Evolutionary conservation across 257 asterid genomes (phyloP).

Genomic region (Solanum appendiculatum): DNA sequence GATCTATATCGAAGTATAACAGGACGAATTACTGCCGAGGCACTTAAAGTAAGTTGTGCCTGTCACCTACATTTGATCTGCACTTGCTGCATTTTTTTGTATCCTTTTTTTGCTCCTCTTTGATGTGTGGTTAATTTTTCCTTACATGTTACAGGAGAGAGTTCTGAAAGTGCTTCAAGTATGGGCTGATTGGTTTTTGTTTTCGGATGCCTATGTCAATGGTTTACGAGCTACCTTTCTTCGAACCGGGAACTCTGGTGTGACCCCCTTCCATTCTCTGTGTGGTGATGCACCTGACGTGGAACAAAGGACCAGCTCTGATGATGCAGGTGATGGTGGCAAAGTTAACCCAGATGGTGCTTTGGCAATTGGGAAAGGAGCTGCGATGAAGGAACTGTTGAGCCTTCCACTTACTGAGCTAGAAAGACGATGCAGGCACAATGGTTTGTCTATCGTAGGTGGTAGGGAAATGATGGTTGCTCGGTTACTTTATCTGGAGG

Average conservation of each 20-base stretch:
- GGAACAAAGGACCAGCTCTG: constrained; percentile 47
- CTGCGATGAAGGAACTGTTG: constrained; percentile 73
- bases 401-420: constrained; percentile 69
- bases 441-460: constrained; percentile 81
- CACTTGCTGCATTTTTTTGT: background rate
- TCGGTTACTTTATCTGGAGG: constrained; percentile 80
- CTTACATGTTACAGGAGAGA: constrained; percentile 50
- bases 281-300: constrained; percentile 90
- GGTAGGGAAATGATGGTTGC: constrained; percentile 96
- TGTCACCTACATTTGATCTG: background rate
- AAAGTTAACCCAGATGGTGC: constrained; percentile 74
- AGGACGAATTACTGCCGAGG: constrained; percentile 93
- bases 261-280: constrained; percentile 68
- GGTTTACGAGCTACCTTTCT: constrained; percentile 91
- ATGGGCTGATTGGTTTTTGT: constrained; percentile 95
- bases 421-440: constrained; percentile 88
- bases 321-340: constrained; percentile 31
- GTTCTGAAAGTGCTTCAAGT: constrained; percentile 90
- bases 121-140: constrained; percentile 8
- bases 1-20: constrained; percentile 90
- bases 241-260: constrained; percentile 77
- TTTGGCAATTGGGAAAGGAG: constrained; percentile 89
- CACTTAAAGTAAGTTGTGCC: constrained; percentile 58
- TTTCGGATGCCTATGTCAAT: constrained; percentile 86
- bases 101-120: background rate